Evolutionary conservation across 139 green algal species (phyloP).

Genomic region (Asterochloris sp.): DNA sequence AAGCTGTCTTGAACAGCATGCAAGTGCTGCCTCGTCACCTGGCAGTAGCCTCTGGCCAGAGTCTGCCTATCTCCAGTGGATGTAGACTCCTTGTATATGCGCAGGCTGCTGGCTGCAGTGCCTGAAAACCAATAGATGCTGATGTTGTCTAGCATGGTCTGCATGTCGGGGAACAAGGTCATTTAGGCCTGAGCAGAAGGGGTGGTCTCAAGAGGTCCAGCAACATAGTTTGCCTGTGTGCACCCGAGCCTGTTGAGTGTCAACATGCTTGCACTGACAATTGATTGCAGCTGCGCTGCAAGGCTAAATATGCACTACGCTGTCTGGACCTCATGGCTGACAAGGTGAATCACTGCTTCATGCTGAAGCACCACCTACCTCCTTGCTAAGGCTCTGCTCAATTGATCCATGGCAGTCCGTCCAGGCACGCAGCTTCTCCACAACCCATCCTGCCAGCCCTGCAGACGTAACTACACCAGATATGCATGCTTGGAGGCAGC

Average conservation of each 20-base stretch:
- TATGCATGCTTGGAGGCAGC: too few relatives aligned
- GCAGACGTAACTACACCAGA: neutral
- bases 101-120: slow-evolving; percentile 12
- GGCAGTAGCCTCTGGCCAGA: neutral
- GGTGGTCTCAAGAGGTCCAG: neutral
- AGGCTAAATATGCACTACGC: too few relatives aligned
- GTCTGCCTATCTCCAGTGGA: neutral
- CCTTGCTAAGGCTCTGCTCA: neutral
- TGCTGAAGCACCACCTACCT: too few relatives aligned
- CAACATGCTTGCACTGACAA: too few relatives aligned
- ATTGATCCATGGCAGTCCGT: neutral
- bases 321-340: too few relatives aligned
- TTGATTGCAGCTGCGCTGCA: too few relatives aligned
- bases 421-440: neutral
- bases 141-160: slow-evolving; percentile 22
- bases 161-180: neutral
- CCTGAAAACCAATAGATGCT: slow-evolving; percentile 22
- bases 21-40: neutral
- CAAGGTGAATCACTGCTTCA: too few relatives aligned
- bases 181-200: neutral
- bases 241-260: too few relatives aligned
- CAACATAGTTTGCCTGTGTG: too few relatives aligned
- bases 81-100: slow-evolving; percentile 24
- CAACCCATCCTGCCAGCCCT: neutral
- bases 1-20: neutral